phyloP scores from a whole-genome alignment of 495 filamentous ascomycete species.

The Xylaria cubensis region DNA sequence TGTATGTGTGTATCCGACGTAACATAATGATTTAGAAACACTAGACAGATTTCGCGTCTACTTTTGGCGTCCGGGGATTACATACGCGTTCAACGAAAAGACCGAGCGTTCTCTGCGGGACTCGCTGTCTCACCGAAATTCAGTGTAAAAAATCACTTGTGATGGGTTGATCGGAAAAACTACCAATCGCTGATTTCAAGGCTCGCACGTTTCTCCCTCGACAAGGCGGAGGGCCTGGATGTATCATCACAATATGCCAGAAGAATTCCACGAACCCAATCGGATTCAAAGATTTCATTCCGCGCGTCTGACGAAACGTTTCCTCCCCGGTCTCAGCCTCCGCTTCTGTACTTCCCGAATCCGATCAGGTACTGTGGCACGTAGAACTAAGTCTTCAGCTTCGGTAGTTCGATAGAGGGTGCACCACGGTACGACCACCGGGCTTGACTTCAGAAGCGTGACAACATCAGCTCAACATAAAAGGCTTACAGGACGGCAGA shows the following conservation, averaged over 20 bases:
- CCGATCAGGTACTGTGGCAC: background rate
- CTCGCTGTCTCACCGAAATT: background rate
- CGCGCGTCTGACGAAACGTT: background rate
- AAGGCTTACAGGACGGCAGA: background rate
- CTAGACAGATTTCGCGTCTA: background rate
- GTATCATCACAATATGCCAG: background rate
- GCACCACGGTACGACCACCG: background rate
- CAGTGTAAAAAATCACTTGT: background rate
- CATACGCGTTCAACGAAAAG: background rate
- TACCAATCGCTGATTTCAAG: background rate
- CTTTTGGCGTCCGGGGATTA: background rate
- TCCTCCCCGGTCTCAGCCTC: background rate
- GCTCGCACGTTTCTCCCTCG: background rate
- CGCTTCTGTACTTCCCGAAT: constrained; percentile 14
- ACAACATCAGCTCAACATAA: background rate
- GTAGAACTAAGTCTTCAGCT: background rate
- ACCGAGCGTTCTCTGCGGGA: background rate
- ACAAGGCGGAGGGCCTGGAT: background rate
- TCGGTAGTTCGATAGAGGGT: background rate
- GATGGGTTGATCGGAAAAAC: background rate
- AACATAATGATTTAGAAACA: background rate
- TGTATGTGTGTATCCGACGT: no score
- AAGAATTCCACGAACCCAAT: background rate
- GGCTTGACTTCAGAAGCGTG: background rate
- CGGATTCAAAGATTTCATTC: background rate